These are phyloP conservation scores for Phaseolus coccineus DNA, from an alignment of 331 rosid genomes.

Conservation along the genomic window DNA sequence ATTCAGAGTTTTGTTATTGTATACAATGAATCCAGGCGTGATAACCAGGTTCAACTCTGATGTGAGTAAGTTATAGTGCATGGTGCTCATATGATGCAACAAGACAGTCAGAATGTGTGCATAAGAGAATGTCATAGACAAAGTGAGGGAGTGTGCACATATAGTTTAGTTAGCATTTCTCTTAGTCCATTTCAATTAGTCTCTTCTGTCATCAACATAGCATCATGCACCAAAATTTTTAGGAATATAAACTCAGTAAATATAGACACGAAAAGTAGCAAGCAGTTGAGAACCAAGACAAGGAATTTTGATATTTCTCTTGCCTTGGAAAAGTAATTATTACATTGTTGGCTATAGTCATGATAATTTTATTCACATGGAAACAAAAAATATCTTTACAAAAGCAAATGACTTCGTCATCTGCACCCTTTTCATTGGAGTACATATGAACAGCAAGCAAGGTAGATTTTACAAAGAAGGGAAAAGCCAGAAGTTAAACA, in stretches of 20 bases:
- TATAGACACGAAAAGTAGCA: neutral
- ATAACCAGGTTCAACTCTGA: neutral
- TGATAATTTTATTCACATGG: slow-evolving; percentile 37
- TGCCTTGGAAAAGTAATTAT: neutral
- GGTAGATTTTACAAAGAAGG: slow-evolving; percentile 62
- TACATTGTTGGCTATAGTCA: slow-evolving; percentile 30
- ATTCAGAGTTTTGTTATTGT: too few species aligned
- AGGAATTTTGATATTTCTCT: slow-evolving; percentile 8
- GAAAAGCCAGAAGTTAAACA: slow-evolving; percentile 87
- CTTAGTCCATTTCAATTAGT: neutral
- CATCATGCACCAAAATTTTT: slow-evolving; percentile 29
- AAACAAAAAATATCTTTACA: slow-evolving; percentile 37
- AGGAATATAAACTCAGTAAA: neutral
- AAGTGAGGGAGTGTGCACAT: neutral
- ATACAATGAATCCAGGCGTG: neutral
- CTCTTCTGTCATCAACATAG: slow-evolving; percentile 3
- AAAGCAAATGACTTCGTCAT: slow-evolving; percentile 47
- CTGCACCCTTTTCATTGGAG: slow-evolving; percentile 44
- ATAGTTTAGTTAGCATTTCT: neutral
- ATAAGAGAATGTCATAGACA: neutral
- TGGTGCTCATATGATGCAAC: neutral
- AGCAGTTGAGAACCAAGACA: slow-evolving; percentile 5
- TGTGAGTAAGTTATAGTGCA: neutral
- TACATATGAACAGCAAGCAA: slow-evolving; percentile 34
- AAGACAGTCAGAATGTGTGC: neutral